Percentiles rank a stretch among this genome's conserved stretches.
phyloP scores from a whole-genome alignment of 176 grass and related monocot species.

The Ensete ventricosum region DNA sequence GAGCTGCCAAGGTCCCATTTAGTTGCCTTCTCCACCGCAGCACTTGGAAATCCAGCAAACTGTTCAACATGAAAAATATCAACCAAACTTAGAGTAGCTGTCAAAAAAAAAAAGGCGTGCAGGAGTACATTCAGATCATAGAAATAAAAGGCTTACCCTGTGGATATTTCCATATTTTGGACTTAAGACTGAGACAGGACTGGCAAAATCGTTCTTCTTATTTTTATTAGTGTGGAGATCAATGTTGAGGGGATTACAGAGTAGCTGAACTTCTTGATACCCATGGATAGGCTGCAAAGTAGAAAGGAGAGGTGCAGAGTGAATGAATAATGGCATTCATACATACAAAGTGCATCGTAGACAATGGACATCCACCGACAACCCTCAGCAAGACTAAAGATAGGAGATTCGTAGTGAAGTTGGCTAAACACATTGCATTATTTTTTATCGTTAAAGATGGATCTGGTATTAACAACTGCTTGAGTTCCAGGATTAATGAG shows the following conservation, averaged over 20 bases:
- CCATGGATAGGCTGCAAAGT: slow-evolving; percentile 48
- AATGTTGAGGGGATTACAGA: slow-evolving; percentile 42
- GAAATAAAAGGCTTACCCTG: slow-evolving; percentile 41
- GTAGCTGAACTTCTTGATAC: slow-evolving; percentile 68
- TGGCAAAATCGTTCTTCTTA: slow-evolving; percentile 67
- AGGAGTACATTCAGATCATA: background rate
- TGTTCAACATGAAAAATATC: slow-evolving; percentile 8
- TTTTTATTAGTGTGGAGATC: slow-evolving; percentile 27
- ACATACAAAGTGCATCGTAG: background rate
- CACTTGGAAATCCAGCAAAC: slow-evolving; percentile 36
- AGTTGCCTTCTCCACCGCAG: slow-evolving; percentile 73
- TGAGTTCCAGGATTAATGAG: background rate
- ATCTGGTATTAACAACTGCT: background rate
- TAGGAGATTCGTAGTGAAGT: background rate
- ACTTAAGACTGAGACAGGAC: slow-evolving; percentile 82
- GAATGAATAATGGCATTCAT: slow-evolving; percentile 1
- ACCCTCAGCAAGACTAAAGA: background rate
- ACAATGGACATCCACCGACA: background rate
- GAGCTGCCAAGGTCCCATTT: slow-evolving; percentile 81
- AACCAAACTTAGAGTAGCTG: slow-evolving; percentile 18
- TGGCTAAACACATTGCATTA: background rate
- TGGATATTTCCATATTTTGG: slow-evolving; percentile 60
- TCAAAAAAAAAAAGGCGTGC: background rate
- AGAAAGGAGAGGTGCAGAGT: background rate
- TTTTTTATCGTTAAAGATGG: background rate